Evolutionary conservation across 164 flowering plant genomes (phyloP), one percentile per base, ranked within the genome.

Genomic region (Liriodendron chinense): DNA sequence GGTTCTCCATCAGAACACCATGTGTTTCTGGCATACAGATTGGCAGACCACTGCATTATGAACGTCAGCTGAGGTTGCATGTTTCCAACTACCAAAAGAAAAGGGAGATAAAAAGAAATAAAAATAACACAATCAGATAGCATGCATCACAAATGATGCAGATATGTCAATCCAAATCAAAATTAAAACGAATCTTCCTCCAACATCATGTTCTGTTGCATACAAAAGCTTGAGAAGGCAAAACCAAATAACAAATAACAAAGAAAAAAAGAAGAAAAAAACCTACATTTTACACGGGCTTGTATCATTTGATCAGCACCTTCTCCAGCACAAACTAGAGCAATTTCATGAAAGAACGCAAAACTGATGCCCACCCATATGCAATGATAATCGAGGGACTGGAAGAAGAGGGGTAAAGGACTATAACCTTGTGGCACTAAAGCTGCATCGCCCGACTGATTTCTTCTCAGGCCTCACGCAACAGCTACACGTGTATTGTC

Each of bases 381-480:
- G 49, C 2, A 3, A 9, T 24, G 23, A 70, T 24, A 24, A 70
- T 1, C 4, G 9, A 16, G 50, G 16, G 49, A 16, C 14, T 9
- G 28, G 14, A 68, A 18, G 71, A 34, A 18, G 28, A 34, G 71
- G 18, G 47, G 22, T 13, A 50, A 70, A 70, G 34, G 21, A 43
- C 18, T 26, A 9, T 8, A 43, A 9, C 22, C 20, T 24, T 21
- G 7, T 3, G 34, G 61, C 53, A 70, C 18, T 10, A 18, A 50
- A 21, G 62, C 23, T 25, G 18, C 18, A 53, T 49, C 28, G 22
- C 72, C 20, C 9, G 62, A 18, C 28, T 70, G 18, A 61, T 53
- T 49, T 50, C 62, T 24, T 70, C 72, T 70, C 62, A 70, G 72
- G 72, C 56, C 72, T 3, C 57, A 53, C 47, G 21, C 53, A 24